Evolutionary conservation across 1,284 basidiomycete genomes (phyloP), one percentile per base, ranked within the genome.

Genomic region (Cryptococcus jaspeensis): DNA sequence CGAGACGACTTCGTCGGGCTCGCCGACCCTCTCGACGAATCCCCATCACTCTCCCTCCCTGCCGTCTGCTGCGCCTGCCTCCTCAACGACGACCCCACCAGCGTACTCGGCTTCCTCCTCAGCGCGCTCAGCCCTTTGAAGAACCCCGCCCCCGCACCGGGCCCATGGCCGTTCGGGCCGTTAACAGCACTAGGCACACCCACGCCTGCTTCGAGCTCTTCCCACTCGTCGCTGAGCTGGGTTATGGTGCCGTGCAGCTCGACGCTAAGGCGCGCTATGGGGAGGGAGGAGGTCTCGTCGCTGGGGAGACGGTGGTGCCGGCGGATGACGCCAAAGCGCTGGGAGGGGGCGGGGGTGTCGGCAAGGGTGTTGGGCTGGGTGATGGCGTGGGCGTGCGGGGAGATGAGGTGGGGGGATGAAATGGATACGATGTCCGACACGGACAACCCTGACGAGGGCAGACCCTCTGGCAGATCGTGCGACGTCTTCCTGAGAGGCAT

Each of bases 191-290:
- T 59, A 2, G 62, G 60, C 5, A 58, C 53, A 12, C 51, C 43
- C 13, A 50, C 58, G 8, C 65, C 63, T 15, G 48, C 52, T 7
- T 65, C 66, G 5, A 71, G 55, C 49, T 66, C 58, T 52, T 70
- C 71, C 71, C 71, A 73, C 46, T 76, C 74, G 39, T 74, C 74
- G n/a, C 69, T 69, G 11, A 69, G 53, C 25, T 61, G 58, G 6
- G 69, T 67, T 40, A 73, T 66, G 6, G 62, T 65, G 5, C 74
- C 74, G 50, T 70, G 58, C 37, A 76, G 50, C 42, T 76, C 73
- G 38, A 76, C 69, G 6, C 69, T 71, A 5, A 72, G 49, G 0
- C 73, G 59, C 2, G 67, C 61, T 18, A 66, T 56, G 6, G 65
- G 59, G 9, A 55, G 50, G 5, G 28, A 32, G 28, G 9, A 4